Evolutionary conservation across 2,329 filamentous ascomycete genomes (phyloP).

Genomic region (Graphilbum fragrans): DNA sequence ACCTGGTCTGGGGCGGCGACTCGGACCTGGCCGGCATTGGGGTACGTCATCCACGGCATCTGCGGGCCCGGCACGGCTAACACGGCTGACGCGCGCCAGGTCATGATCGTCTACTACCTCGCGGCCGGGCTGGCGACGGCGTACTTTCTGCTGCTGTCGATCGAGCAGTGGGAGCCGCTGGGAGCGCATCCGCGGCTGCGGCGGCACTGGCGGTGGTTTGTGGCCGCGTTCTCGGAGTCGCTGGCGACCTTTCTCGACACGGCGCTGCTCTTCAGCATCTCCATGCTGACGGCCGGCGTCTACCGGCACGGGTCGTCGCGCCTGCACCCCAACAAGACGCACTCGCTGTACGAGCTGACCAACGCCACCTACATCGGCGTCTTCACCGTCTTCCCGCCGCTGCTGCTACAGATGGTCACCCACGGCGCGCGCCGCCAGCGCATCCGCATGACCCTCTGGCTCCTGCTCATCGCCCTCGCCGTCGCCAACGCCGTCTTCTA

Average conservation of each 20-base stretch:
- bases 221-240: conserved; percentile 8
- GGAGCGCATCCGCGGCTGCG: not conserved
- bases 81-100: conserved; percentile 1
- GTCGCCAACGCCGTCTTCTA: conserved; percentile 11
- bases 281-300: conserved; percentile 7
- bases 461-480: conserved; percentile 8
- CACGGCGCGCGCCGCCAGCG: conserved; percentile 8
- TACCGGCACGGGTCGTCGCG: conserved; percentile 9
- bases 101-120: conserved; percentile 12
- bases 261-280: conserved; percentile 10
- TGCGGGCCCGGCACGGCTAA: not conserved
- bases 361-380: conserved; percentile 11
- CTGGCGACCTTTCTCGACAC: conserved; percentile 10
- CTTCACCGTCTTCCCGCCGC: conserved; percentile 11
- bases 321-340: conserved; percentile 7
- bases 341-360: conserved; percentile 11
- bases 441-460: conserved; percentile 13
- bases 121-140: conserved; percentile 6
- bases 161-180: conserved; percentile 5
- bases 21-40: conserved; percentile 11
- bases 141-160: conserved; percentile 8
- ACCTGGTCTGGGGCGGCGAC: conserved; percentile 11
- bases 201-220: not conserved
- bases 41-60: not conserved
- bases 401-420: conserved; percentile 10